Evolutionary conservation across 169 alveolate species (phyloP), one percentile per base, ranked within the genome.

Genomic region (Cystoisospora suis): DNA sequence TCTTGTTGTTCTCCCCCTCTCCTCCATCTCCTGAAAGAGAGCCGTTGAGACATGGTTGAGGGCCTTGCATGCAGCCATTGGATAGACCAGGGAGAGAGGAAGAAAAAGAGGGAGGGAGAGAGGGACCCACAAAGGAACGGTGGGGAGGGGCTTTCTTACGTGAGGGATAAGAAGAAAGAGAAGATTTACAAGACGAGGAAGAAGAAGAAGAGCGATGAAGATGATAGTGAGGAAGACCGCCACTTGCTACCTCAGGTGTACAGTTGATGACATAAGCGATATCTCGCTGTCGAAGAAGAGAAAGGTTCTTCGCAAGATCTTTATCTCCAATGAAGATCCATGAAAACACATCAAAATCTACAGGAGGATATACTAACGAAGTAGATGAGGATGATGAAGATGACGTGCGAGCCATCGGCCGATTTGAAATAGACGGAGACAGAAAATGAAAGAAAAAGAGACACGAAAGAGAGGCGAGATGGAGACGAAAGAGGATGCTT

Each of bases 161-260:
- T n/a, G n/a, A n/a, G n/a, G n/a, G n/a, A n/a, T n/a, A n/a, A n/a
- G n/a, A n/a, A n/a, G n/a, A n/a, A n/a, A n/a, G n/a, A n/a, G n/a
- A n/a, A n/a, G n/a, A n/a, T n/a, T n/a, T n/a, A n/a, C n/a, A n/a
- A n/a, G n/a, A n/a, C n/a, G n/a, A n/a, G n/a, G n/a, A n/a, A 29
- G 12, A 44, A 80, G 12, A 23, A 6, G 9, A 23, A 32, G 87
- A 32, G 9, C n/a, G 49, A 29, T 29, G 32, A 36, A 23, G 49
- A 61, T 92, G 91, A 61, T 87, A 92, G 70, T 92, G 65, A 27
- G 93, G 88, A 77, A 92, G 89, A 69, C 94, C 94, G 23, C 94
- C 94, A 27, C 75, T 89, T 32, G 77, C 89, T n/a, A 77, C 75
- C 15, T 79, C 75, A 0, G 94, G 94, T 0, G 94, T 92, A 77